A percentile compares a stretch with the other conserved stretches of the same genome.
Conservation (phyloP, 1,284 basidiomycete species). For the Gymnopus androsaceus region DNA sequence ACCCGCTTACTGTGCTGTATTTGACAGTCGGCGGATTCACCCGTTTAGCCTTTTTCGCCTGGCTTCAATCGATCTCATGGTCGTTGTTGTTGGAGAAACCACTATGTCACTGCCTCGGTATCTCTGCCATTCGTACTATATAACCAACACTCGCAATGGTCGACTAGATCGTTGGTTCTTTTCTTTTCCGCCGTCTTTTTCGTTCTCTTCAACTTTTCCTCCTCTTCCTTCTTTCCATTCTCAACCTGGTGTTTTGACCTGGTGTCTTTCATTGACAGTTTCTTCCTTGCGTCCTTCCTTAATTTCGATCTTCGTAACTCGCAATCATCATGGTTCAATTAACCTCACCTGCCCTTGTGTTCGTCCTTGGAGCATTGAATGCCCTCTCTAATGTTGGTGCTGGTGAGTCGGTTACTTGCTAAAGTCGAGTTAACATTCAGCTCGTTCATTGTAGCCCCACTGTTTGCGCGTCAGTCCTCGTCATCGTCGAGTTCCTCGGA, state of each 20-base stretch:
- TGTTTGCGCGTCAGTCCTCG: background rate
- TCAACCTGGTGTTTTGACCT: slow-evolving; percentile 4
- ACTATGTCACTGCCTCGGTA: too few relatives aligned
- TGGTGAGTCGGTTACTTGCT: background rate
- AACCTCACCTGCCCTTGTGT: background rate
- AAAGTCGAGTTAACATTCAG: background rate
- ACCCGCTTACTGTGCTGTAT: too few relatives aligned
- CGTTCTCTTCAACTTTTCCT: background rate
- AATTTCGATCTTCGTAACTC: background rate
- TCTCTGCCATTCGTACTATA: too few relatives aligned
- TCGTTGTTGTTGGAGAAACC: too few relatives aligned
- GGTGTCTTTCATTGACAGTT: slow-evolving; percentile 3
- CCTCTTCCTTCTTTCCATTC: background rate
- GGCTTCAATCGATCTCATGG: too few relatives aligned
- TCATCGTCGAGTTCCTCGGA: background rate
- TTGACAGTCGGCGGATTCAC: too few relatives aligned
- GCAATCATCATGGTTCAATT: background rate
- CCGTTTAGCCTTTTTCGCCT: too few relatives aligned
- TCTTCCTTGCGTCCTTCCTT: background rate
- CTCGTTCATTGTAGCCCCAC: background rate
- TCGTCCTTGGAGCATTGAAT: background rate
- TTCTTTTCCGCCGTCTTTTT: background rate
- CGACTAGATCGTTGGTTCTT: background rate
- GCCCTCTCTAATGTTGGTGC: background rate
- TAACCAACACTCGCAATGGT: too few relatives aligned